phyloP scores from a whole-genome alignment of 768 basidiomycete genomes.

The Rhodocollybia butyracea region DNA sequence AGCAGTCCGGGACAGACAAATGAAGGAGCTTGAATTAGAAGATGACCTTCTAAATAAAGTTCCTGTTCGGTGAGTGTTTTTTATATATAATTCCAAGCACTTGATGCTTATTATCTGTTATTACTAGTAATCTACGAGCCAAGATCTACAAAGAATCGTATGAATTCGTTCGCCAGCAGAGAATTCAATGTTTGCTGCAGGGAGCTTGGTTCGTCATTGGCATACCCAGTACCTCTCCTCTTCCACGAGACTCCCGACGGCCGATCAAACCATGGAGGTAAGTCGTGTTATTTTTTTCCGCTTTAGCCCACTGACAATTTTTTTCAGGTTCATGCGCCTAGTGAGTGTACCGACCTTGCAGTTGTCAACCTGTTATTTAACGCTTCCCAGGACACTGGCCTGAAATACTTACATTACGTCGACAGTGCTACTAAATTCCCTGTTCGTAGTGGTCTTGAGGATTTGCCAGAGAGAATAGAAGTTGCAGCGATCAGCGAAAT shows the following conservation, averaged over 20 bases:
- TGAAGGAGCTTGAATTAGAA: constrained; percentile 86
- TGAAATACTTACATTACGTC: constrained; percentile 82
- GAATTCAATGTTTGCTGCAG: constrained; percentile 83
- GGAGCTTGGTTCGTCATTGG: constrained; percentile 94
- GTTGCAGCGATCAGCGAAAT: constrained; percentile 78
- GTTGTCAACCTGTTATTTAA: not conserved
- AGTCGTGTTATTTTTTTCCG: not conserved
- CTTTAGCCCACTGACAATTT: not conserved
- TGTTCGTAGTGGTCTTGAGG: constrained; percentile 78
- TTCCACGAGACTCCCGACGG: constrained; percentile 50
- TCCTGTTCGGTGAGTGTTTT: constrained; percentile 67
- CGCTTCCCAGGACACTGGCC: constrained; percentile 63
- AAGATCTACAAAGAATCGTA: constrained; percentile 88
- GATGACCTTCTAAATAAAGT: constrained; percentile 85
- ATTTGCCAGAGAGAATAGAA: constrained; percentile 85
- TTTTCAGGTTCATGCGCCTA: constrained; percentile 64
- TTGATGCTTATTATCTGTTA: not conserved
- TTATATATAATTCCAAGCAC: constrained; percentile 2
- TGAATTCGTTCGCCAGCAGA: constrained; percentile 85
- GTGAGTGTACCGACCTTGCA: constrained; percentile 31
- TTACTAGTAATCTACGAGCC: constrained; percentile 69
- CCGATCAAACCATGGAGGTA: constrained; percentile 68
- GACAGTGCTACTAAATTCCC: constrained; percentile 79
- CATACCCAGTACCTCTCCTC: constrained; percentile 46
- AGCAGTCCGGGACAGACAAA: constrained; percentile 81